A percentile compares a stretch with the other conserved stretches of the same genome.
These are phyloP conservation scores for Triticum urartu DNA, from an alignment of 176 grass and related monocot species.

Conservation along the genomic window DNA sequence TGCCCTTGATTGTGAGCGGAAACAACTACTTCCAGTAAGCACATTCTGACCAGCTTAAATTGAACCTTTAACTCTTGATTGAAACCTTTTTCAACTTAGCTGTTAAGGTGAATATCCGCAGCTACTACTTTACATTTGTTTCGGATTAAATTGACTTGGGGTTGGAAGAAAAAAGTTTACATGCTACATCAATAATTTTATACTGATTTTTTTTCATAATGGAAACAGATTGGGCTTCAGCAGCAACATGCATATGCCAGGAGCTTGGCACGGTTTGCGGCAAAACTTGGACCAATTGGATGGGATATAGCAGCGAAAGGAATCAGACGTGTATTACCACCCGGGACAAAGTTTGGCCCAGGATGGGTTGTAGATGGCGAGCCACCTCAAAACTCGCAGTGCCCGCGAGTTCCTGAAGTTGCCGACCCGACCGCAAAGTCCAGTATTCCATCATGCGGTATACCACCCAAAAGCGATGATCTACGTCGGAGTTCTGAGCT, in stretches of 20 bases:
- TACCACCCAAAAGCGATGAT: slow-evolving; percentile 25
- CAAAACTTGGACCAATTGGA: slow-evolving; percentile 50
- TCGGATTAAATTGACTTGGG: not conserved
- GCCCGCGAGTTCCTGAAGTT: not conserved
- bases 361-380: slow-evolving; percentile 70
- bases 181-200: slow-evolving; percentile 6
- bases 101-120: slow-evolving; percentile 10
- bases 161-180: not conserved
- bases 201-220: not conserved
- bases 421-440: slow-evolving; percentile 20
- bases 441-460: slow-evolving; percentile 17
- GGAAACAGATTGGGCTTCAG: slow-evolving; percentile 62
- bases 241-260: slow-evolving; percentile 57
- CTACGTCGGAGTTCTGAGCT: slow-evolving; percentile 15
- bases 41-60: slow-evolving; percentile 8
- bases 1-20: slow-evolving; percentile 48
- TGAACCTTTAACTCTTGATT: slow-evolving; percentile 18
- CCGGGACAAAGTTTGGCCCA: slow-evolving; percentile 62
- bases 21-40: slow-evolving; percentile 70
- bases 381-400: slow-evolving; percentile 44
- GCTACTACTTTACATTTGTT: not conserved
- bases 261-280: slow-evolving; percentile 61
- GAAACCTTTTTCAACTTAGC: not conserved
- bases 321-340: slow-evolving; percentile 47
- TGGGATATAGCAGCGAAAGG: slow-evolving; percentile 61